These are phyloP conservation scores for Ganoderma multipileum DNA, from an alignment of 1,284 basidiomycete genomes.

Conservation along the genomic window DNA sequence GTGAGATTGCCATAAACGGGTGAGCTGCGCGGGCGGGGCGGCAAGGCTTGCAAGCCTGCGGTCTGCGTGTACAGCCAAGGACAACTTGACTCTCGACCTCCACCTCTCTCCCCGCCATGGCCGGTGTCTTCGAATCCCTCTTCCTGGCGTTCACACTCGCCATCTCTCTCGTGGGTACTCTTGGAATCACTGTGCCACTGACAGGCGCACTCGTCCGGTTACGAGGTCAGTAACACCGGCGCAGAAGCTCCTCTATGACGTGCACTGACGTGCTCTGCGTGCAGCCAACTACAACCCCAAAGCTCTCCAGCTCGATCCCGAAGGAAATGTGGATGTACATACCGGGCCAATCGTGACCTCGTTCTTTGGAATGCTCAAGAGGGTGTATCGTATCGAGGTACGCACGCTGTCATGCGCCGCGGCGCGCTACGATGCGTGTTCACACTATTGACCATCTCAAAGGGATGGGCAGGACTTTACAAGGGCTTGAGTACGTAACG, in stretches of 20 bases:
- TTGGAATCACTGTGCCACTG: conserved; percentile 58
- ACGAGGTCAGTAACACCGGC: conserved; percentile 42
- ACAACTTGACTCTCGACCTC: conserved; percentile 33
- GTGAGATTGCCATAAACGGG: conserved; percentile 19
- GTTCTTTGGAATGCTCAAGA: conserved; percentile 72
- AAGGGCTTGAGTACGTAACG: conserved; percentile 78
- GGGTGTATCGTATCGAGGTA: conserved; percentile 83
- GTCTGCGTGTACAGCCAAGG: not conserved
- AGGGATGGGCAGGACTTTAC: conserved; percentile 84
- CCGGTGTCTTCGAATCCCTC: conserved; percentile 22
- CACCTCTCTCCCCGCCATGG: conserved; percentile 40
- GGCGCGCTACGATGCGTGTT: not conserved
- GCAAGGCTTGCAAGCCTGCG: conserved; percentile 4
- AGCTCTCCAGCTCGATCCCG: conserved; percentile 82
- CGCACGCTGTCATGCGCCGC: conserved; percentile 23
- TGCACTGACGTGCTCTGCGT: conserved; percentile 6
- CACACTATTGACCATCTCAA: conserved; percentile 13
- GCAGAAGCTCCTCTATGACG: not conserved
- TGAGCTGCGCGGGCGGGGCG: conserved; percentile 18
- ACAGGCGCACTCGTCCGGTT: conserved; percentile 75
- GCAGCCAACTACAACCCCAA: conserved; percentile 81
- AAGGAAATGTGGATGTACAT: conserved; percentile 77
- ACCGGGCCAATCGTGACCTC: conserved; percentile 73
- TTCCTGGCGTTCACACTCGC: conserved; percentile 49
- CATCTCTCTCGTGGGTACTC: conserved; percentile 58